Percentiles rank a stretch among this genome's conserved stretches.
These are phyloP conservation scores for Kwoniella bestiolae DNA, from an alignment of 768 basidiomycete species.

Conservation along the genomic window DNA sequence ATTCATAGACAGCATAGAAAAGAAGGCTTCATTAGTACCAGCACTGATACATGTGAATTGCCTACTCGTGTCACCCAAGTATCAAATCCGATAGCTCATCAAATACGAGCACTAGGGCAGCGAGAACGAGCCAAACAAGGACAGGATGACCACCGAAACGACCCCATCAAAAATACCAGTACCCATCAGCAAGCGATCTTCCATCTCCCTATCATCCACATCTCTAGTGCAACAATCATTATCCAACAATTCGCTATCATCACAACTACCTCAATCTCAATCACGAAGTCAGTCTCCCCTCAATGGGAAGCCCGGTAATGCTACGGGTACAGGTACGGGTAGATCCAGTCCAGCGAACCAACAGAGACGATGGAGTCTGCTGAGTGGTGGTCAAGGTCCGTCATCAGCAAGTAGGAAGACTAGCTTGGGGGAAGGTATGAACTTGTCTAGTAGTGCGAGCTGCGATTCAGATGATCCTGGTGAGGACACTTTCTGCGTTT, in stretches of 20 bases:
- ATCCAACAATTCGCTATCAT: conserved; percentile 7
- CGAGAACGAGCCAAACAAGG: no score
- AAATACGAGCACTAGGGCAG: no score
- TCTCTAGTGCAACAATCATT: conserved; percentile 1
- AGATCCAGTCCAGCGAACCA: conserved; percentile 15
- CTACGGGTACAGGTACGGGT: not conserved
- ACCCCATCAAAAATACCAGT: conserved; percentile 25
- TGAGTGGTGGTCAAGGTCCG: conserved; percentile 24
- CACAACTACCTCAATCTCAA: not conserved
- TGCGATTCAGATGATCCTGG: conserved; percentile 21
- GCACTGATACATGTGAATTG: no score
- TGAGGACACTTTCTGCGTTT: conserved; percentile 10
- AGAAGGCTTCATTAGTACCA: not conserved
- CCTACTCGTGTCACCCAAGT: no score
- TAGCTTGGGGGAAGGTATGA: conserved; percentile 17
- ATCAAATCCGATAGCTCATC: no score
- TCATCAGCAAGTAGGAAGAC: conserved; percentile 19
- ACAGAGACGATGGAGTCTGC: conserved; percentile 19
- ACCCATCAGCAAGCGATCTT: conserved; percentile 23
- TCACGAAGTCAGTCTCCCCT: conserved; percentile 22
- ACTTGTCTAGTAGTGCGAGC: conserved; percentile 9
- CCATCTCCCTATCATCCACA: conserved; percentile 12
- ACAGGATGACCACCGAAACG: conserved; percentile 13
- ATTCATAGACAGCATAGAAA: not conserved
- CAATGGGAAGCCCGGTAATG: no score